Evolutionary conservation across 345 rosid species (phyloP), one percentile per base, ranked within the genome.

Genomic region (Pelargonium nanum): DNA sequence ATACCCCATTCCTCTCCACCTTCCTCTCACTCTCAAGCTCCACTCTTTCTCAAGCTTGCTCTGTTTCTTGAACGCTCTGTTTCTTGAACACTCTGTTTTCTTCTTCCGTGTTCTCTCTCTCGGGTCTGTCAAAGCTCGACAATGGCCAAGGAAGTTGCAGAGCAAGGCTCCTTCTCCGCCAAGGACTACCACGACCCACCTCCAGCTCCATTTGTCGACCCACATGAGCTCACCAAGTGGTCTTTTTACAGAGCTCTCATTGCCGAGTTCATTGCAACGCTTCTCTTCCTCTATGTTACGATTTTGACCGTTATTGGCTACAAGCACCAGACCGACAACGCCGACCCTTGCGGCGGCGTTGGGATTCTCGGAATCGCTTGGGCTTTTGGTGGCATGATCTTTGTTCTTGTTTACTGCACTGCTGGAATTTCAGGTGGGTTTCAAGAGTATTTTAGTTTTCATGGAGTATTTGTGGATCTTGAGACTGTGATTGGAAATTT

Each of bases 211-310:
- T 63, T 77, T 16, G 25, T 90, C 7, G 92, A 87, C 67, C 61
- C 53, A 0, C 77, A 16, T 19, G 95, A 90, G 79, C 72, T 89
- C 0, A 24, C 24, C 13, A 79, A 80, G 65, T 90, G 97, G 95
- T 90, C 95, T 0, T 83, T 87, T 67, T 87, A 89, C 74, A 77
- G 97, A 25, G 97, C 92, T n/a, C n/a, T n/a, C n/a, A n/a, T n/a
- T n/a, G n/a, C n/a, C n/a, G n/a, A n/a, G n/a, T n/a, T n/a, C n/a
- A 69, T 81, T n/a, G 97, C 97, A 13, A 89, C 97, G 15, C 58
- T 90, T 51, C 90, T 87, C 67, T 85, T 90, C 70, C 87, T 90
- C 34, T 82, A 87, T 69, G 44, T 87, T 68, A 74, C 83, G 19
- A 80, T 87, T 56, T 73, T 83, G 67, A 83, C 95, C 17, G 95